Evolutionary conservation across 495 filamentous ascomycete genomes (phyloP).

Genomic region (Hypoxylon fragiforme): DNA sequence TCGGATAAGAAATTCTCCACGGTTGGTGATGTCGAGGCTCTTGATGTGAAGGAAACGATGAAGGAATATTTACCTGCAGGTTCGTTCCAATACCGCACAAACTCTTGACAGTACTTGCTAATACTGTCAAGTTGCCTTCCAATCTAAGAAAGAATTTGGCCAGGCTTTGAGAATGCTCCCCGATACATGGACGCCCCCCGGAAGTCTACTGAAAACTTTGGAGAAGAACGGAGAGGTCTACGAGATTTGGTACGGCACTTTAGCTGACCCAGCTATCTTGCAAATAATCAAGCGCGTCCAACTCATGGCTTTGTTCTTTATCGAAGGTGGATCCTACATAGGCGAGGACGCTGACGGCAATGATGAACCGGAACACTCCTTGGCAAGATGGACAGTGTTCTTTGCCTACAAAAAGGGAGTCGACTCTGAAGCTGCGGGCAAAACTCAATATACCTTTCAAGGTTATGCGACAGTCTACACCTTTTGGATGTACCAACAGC

Average conservation of each 20-base stretch:
- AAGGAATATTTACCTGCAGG: slow-evolving; percentile 69
- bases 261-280: slow-evolving; percentile 58
- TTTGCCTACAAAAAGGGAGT: slow-evolving; percentile 73
- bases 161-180: slow-evolving; percentile 56
- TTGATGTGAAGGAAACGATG: slow-evolving; percentile 67
- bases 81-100: slow-evolving; percentile 38
- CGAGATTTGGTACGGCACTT: slow-evolving; percentile 57
- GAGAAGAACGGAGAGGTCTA: slow-evolving; percentile 42
- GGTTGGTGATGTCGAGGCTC: slow-evolving; percentile 69
- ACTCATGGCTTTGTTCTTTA: slow-evolving; percentile 81
- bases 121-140: slow-evolving; percentile 60
- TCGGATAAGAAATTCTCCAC: slow-evolving; percentile 74
- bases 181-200: slow-evolving; percentile 63
- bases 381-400: slow-evolving; percentile 85
- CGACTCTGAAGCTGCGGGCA: slow-evolving; percentile 45
- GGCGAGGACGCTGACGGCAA: slow-evolving; percentile 69
- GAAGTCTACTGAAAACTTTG: slow-evolving; percentile 49
- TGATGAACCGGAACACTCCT: slow-evolving; percentile 66
- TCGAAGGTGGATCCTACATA: slow-evolving; percentile 82
- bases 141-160: slow-evolving; percentile 61
- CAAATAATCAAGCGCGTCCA: slow-evolving; percentile 76
- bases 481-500: slow-evolving; percentile 66
- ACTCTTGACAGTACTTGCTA: slow-evolving; percentile 8
- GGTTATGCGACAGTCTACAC: slow-evolving; percentile 90
- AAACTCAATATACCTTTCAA: slow-evolving; percentile 69